These are phyloP conservation scores for Pythium dissotocum DNA, from an alignment of 352 stramenopile genomes.

Conservation along the genomic window DNA sequence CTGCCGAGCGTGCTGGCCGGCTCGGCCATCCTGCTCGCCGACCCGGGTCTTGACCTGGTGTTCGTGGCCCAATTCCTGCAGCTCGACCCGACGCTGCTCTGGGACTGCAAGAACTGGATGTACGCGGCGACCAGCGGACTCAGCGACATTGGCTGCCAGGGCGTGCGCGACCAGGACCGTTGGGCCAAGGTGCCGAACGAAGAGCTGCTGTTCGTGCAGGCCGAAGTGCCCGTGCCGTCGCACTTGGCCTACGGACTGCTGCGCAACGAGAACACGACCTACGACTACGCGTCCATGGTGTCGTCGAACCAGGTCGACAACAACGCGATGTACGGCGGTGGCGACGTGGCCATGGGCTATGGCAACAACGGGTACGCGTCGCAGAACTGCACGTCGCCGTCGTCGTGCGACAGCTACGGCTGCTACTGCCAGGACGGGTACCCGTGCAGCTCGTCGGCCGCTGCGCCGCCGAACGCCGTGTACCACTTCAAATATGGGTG, in stretches of 20 bases:
- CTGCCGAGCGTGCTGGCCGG: constrained; percentile 76
- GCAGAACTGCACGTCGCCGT: constrained; percentile 41
- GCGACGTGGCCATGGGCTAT: constrained; percentile 24
- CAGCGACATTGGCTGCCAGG: constrained; percentile 48
- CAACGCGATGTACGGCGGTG: constrained; percentile 27
- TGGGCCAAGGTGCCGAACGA: constrained; percentile 71
- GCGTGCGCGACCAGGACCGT: constrained; percentile 54
- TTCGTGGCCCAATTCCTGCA: constrained; percentile 85
- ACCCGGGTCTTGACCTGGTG: constrained; percentile 65
- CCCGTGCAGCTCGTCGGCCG: constrained; percentile 34
- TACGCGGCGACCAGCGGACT: constrained; percentile 56
- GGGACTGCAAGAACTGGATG: constrained; percentile 83
- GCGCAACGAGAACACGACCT: constrained; percentile 43
- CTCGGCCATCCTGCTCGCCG: constrained; percentile 66
- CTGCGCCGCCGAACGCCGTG: constrained; percentile 44
- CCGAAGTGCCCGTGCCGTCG: constrained; percentile 58
- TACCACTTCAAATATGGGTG: constrained; percentile 87
- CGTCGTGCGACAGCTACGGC: constrained; percentile 71
- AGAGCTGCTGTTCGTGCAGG: constrained; percentile 74
- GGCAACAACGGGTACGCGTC: constrained; percentile 43
- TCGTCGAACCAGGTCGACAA: constrained; percentile 24
- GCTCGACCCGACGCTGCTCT: constrained; percentile 72
- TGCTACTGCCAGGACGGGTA: constrained; percentile 53
- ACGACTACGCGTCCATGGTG: constrained; percentile 33
- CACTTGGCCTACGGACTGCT: constrained; percentile 65